These are phyloP conservation scores for Penicillium sp. DNA, from an alignment of 2,329 filamentous ascomycete genomes.

Conservation along the genomic window DNA sequence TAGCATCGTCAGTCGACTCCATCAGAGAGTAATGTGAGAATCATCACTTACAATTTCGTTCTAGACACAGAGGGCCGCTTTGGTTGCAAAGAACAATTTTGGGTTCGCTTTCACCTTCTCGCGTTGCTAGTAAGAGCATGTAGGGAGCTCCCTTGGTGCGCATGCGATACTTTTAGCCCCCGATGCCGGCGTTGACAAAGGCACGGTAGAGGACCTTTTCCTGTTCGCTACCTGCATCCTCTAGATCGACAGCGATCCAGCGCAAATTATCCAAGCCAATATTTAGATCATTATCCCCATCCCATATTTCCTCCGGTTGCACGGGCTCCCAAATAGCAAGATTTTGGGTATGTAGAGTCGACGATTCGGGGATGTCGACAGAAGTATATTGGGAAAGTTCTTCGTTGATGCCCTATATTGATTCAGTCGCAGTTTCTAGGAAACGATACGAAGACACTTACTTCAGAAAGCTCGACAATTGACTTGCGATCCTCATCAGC, in stretches of 20 bases:
- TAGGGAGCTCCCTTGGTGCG: slow-evolving; percentile 33
- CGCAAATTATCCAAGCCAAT: slow-evolving; percentile 24
- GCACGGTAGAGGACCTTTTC: slow-evolving; percentile 31
- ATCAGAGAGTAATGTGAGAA: background rate
- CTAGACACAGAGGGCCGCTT: slow-evolving; percentile 30
- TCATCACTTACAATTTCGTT: slow-evolving; percentile 27
- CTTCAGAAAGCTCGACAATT: slow-evolving; percentile 32
- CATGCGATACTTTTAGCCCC: slow-evolving; percentile 31
- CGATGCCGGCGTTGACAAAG: slow-evolving; percentile 35
- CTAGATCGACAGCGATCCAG: slow-evolving; percentile 21
- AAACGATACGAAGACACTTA: background rate
- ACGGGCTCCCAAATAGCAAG: slow-evolving; percentile 31
- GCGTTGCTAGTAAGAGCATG: slow-evolving; percentile 31
- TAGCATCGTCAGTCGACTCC: background rate
- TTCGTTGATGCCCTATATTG: slow-evolving; percentile 26
- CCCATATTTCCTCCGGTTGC: slow-evolving; percentile 28
- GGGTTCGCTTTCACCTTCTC: slow-evolving; percentile 33
- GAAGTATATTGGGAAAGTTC: slow-evolving; percentile 27
- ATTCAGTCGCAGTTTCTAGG: background rate
- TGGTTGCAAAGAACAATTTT: slow-evolving; percentile 35
- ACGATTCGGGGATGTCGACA: slow-evolving; percentile 26
- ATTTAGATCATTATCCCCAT: slow-evolving; percentile 13
- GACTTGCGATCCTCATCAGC: slow-evolving; percentile 32
- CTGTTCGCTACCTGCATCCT: slow-evolving; percentile 30
- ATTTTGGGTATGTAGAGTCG: slow-evolving; percentile 23